Conservation (phyloP, 2,329 filamentous ascomycete species). For the Arthroderma sp. region DNA sequence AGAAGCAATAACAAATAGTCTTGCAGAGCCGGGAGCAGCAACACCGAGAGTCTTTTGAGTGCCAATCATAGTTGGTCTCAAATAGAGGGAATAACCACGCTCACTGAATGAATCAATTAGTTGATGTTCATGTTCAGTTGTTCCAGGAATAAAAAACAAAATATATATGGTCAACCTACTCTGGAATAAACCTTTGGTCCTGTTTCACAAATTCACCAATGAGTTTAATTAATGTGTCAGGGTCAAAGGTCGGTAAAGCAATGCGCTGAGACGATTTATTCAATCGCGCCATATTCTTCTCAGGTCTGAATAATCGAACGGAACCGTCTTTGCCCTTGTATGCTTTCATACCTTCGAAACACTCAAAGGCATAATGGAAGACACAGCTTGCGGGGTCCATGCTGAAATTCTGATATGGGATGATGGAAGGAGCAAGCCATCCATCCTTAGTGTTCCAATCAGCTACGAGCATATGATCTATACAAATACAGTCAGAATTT, state of each 20-base stretch:
- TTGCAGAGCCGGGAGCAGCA: constrained; percentile 75
- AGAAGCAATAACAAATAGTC: constrained; percentile 89
- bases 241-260: constrained; percentile 75
- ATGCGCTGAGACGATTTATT: constrained; percentile 88
- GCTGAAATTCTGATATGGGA: constrained; percentile 90
- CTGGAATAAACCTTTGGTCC: constrained; percentile 81
- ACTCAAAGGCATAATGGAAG: constrained; percentile 96
- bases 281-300: constrained; percentile 90
- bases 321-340: constrained; percentile 75
- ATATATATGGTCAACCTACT: constrained; percentile 32
- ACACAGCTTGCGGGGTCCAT: constrained; percentile 94
- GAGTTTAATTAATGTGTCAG: constrained; percentile 60
- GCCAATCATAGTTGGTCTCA: constrained; percentile 92
- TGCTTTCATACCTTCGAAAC: constrained; percentile 98
- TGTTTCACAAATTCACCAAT: constrained; percentile 67
- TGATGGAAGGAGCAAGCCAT: constrained; percentile 72
- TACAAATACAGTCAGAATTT: too few relatives aligned
- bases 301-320: constrained; percentile 80
- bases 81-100: constrained; percentile 85
- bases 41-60: constrained; percentile 91
- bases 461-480: constrained; percentile 93
- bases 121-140: neutral
- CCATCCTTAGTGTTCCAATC: constrained; percentile 81
- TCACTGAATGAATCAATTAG: constrained; percentile 21
- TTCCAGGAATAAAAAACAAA: neutral